Evolutionary conservation across 2,329 filamentous ascomycete genomes (phyloP).

Genomic region (Claviceps sp.): DNA sequence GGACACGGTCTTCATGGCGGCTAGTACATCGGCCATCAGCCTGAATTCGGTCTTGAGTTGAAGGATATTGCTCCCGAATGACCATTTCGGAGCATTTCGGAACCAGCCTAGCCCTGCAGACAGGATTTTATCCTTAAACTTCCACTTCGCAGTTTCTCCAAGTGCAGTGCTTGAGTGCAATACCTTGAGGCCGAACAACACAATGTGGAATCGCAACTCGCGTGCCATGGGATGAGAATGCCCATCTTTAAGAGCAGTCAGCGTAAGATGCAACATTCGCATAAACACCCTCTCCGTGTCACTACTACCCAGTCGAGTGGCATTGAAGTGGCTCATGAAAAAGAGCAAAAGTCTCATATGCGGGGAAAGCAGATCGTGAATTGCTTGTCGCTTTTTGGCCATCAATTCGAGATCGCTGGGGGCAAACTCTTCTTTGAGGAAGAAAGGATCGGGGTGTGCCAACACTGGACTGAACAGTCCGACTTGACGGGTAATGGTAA

Average conservation of each 20-base stretch:
- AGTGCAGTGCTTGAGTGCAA: slow-evolving; percentile 59
- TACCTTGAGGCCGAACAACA: slow-evolving; percentile 71
- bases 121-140: slow-evolving; percentile 77
- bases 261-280: slow-evolving; percentile 65
- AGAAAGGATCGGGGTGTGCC: slow-evolving; percentile 75
- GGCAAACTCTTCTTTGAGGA: slow-evolving; percentile 80
- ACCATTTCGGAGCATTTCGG: slow-evolving; percentile 70
- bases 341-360: slow-evolving; percentile 81
- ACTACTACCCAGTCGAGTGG: slow-evolving; percentile 70
- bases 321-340: slow-evolving; percentile 87
- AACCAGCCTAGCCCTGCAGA: slow-evolving; percentile 88
- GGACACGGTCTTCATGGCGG: slow-evolving; percentile 50
- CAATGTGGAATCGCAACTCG: slow-evolving; percentile 80
- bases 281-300: slow-evolving; percentile 73
- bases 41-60: slow-evolving; percentile 89
- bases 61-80: slow-evolving; percentile 84
- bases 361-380: slow-evolving; percentile 74
- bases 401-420: slow-evolving; percentile 72
- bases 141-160: slow-evolving; percentile 54
- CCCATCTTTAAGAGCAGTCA: slow-evolving; percentile 58
- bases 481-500: slow-evolving; percentile 59
- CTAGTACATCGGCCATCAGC: slow-evolving; percentile 61
- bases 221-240: slow-evolving; percentile 74
- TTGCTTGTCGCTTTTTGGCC: slow-evolving; percentile 60
- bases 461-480: slow-evolving; percentile 71